Evolutionary conservation across 352 stramenopile genomes (phyloP), one percentile per base, ranked within the genome.

Genomic region (Pseudoperonospora humuli): DNA sequence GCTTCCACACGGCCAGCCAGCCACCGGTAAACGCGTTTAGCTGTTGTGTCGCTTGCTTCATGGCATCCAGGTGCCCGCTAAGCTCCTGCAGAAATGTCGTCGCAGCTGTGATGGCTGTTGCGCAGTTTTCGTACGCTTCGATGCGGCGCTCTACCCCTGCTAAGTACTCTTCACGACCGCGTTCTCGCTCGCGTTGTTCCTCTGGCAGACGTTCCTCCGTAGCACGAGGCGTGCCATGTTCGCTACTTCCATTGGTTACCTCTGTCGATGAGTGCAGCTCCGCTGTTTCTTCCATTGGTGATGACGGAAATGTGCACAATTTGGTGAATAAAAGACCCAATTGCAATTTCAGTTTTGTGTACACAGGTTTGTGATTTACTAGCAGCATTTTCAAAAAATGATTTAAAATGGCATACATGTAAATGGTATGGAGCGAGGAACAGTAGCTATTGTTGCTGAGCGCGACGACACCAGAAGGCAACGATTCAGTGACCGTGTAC

Each of bases 1-100:
- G 73, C 55, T 80, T 81, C 76, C 76, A 88, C 19, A 86, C 76
- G 2, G 73, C 66, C 44, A 88, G 45, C 76, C 76, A 88, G 18
- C 69, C 67, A 32, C 73, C 61, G 7, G 76, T 86, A 55, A 86
- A 84, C 24, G 73, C 58, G 40, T 88, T 88, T 21, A 88, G 52
- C 62, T 86, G 76, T 45, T 82, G 71, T 29, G 74, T 71, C 38
- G 71, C 70, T 32, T 51, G 57, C 34, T 77, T 69, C 73, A 88
- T 85, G 32, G 61, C 50, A 24, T 85, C 67, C 19, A 86, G 24
- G 27, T 84, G 75, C 13, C 40, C 48, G 54, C 74, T 84, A 37
- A 88, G 74, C 57, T 84, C 56, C 49, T 84, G 60, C 11, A 88
- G 57, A 35, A 70, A 84, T 37, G 62, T 62, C 18, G 76, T 84